A percentile compares a stretch with the other conserved stretches of the same genome.
These are phyloP conservation scores for Ensete glaucum DNA, from an alignment of 176 grass and related monocot genomes.

Conservation along the genomic window DNA sequence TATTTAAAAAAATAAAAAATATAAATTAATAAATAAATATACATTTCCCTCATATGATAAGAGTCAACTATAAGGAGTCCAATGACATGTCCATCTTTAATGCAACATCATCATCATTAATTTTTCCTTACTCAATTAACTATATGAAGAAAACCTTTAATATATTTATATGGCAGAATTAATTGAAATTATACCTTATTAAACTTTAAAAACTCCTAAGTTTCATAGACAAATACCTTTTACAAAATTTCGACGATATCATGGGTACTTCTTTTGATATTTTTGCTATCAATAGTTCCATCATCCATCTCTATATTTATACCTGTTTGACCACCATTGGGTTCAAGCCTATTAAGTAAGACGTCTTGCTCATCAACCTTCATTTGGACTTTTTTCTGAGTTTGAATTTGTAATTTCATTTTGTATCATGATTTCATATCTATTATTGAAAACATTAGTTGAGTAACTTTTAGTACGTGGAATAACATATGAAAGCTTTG, in stretches of 20 bases:
- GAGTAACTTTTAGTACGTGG: constrained; percentile 35
- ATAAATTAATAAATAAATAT: neutral
- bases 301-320: constrained; percentile 28
- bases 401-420: constrained; percentile 32
- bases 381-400: constrained; percentile 40
- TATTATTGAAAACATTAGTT: constrained; percentile 72
- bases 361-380: constrained; percentile 29
- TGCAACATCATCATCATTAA: constrained; percentile 65
- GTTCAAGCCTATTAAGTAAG: constrained; percentile 31
- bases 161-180: neutral
- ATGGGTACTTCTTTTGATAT: constrained; percentile 33
- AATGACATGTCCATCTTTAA: constrained; percentile 77
- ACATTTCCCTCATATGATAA: constrained; percentile 40
- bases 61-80: constrained; percentile 78
- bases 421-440: constrained; percentile 36
- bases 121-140: constrained; percentile 50
- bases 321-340: constrained; percentile 25
- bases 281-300: constrained; percentile 23
- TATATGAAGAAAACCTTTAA: constrained; percentile 17
- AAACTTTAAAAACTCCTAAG: neutral
- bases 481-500: constrained; percentile 27
- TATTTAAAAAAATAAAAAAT: too few relatives aligned
- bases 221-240: constrained; percentile 38
- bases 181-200: neutral
- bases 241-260: constrained; percentile 54